Base-by-base conservation (phyloP, 1,284 basidiomycete genomes). In the Wallemia mellicola region DNA sequence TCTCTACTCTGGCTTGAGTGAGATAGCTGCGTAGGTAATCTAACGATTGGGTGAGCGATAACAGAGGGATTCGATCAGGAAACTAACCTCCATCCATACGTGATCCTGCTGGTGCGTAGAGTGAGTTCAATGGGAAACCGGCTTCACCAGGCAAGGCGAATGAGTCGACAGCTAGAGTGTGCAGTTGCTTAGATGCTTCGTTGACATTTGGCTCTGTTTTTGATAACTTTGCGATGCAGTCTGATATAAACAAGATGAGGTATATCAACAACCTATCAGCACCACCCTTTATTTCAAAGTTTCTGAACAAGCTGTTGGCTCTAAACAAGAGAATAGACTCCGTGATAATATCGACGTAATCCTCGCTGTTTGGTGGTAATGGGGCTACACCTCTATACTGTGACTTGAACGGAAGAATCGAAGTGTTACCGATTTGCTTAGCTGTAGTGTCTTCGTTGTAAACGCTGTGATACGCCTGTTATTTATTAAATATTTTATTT, bases 261-360 rank as follows among this genome's bases (percentile, higher is more conserved):
- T 98, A 82, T 74, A 99, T 98, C 67, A 99, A 77, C 32, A 86
- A 79, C 60, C 94, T 81, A 74, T 99, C 94, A 57, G 91, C 92
- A 59, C 86, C 83, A 26, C 94, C 87, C 72, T 96, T 95, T 79
- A 99, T 98, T 75, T 99, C 94, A 69, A 98, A 99, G 75, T 98
- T 98, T 68, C 94, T 83, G 74, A 99, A 99, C 63, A 99, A 82
- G 57, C 89, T 94, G 73, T 99, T 99, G 68, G 94, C 91, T 59
- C 94, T 83, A 74, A 99, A 99, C 61, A 98, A 80, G 73, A 95
- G 87, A 60, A 99, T 76, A 2, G 88, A 82, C 73, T 99, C 94
- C 71, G 96, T 91, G 64, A 98, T 79, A 66, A 98, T 89, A 71
- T 99, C 94, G 48, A 79, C 77, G 63, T 80, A 74, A 14, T 78